Percentiles rank a stretch among this genome's conserved stretches.
Conservation (phyloP, 2,329 filamentous ascomycete genomes). For the Hymenoscyphus occultus region DNA sequence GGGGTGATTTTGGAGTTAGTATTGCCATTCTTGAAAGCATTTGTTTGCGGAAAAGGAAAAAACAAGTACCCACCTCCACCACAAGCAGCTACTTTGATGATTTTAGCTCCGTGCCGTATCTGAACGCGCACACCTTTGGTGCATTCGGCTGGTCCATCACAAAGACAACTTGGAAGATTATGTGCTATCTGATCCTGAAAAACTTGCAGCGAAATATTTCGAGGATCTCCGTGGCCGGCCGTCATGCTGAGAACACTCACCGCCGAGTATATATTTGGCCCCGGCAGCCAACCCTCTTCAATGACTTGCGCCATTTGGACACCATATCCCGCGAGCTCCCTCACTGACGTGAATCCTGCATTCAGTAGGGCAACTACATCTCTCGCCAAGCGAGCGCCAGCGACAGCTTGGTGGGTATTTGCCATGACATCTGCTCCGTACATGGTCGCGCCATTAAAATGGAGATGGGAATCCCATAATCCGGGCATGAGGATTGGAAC, state of each 20-base stretch:
- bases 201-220: conserved; percentile 6
- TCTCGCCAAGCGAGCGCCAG: conserved; percentile 42
- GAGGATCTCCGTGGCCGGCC: conserved; percentile 47
- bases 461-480: conserved; percentile 51
- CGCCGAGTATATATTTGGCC: conserved; percentile 49
- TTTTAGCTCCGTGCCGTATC: conserved; percentile 45
- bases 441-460: conserved; percentile 40
- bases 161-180: conserved; percentile 38
- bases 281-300: conserved; percentile 43
- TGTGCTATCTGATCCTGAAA: conserved; percentile 19
- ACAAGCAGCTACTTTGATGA: conserved; percentile 47
- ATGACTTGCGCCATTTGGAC: conserved; percentile 44
- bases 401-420: conserved; percentile 31
- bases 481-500: conserved; percentile 48
- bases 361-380: conserved; percentile 44
- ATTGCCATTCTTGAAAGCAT: background rate
- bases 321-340: conserved; percentile 48
- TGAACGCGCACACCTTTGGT: conserved; percentile 42
- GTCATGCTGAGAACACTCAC: conserved; percentile 45
- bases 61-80: conserved; percentile 35
- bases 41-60: background rate
- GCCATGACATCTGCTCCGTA: conserved; percentile 8
- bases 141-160: conserved; percentile 48
- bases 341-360: conserved; percentile 49
- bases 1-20: background rate